Evolutionary conservation across 768 basidiomycete species (phyloP).

Genomic region (Suillus tomentosus): DNA sequence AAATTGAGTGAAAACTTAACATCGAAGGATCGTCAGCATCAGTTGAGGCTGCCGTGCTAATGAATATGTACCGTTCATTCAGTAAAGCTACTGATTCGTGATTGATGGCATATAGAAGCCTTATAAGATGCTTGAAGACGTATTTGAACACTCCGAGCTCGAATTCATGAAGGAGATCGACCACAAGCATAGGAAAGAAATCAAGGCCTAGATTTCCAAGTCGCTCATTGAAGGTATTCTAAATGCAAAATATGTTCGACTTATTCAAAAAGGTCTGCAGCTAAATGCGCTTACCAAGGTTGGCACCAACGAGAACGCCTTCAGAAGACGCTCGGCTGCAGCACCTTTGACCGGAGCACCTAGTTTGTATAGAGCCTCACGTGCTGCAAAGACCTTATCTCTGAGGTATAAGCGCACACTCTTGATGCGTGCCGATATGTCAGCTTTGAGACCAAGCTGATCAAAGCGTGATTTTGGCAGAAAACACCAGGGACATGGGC

Average conservation of each 20-base stretch:
- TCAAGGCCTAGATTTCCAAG: slow-evolving; percentile 25
- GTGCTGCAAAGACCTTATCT: slow-evolving; percentile 9
- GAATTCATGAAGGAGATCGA: slow-evolving; percentile 43
- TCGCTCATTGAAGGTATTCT: slow-evolving; percentile 37
- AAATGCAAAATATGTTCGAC: not conserved
- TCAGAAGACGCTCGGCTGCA: not conserved
- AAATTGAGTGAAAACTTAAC: slow-evolving; percentile 16
- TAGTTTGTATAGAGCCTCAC: slow-evolving; percentile 11
- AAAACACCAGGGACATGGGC: slow-evolving; percentile 31
- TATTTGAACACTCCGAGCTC: slow-evolving; percentile 43
- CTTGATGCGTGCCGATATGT: slow-evolving; percentile 9
- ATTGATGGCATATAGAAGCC: slow-evolving; percentile 27
- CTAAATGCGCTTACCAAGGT: slow-evolving; percentile 14
- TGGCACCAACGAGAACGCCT: slow-evolving; percentile 16
- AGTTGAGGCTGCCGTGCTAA: not conserved
- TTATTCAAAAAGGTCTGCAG: not conserved
- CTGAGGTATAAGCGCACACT: slow-evolving; percentile 8
- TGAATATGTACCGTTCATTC: slow-evolving; percentile 24
- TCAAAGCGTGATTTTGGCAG: slow-evolving; percentile 19
- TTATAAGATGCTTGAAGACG: slow-evolving; percentile 37
- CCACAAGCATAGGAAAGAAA: slow-evolving; percentile 29
- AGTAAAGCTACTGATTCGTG: slow-evolving; percentile 20
- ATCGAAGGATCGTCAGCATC: not conserved
- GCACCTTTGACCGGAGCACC: slow-evolving; percentile 13
- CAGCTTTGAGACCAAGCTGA: slow-evolving; percentile 17